phyloP scores from a whole-genome alignment of 768 basidiomycete species.

The Paxillus ammoniavirescens region DNA sequence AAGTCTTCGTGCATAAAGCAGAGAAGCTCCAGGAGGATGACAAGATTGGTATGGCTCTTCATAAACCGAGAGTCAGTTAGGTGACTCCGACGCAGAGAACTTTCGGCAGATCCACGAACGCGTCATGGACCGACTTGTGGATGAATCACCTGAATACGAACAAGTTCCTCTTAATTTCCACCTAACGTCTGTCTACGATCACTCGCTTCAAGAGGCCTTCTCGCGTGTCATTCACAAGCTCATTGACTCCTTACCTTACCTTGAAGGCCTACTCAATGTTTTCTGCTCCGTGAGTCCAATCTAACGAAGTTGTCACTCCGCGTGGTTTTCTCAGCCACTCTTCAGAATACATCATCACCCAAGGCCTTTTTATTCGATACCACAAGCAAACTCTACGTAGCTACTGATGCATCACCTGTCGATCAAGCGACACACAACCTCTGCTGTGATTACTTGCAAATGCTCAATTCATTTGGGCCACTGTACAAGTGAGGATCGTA shows the following conservation, averaged over 20 bases:
- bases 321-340: background rate
- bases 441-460: conserved; percentile 88
- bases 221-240: conserved; percentile 87
- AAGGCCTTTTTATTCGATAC: conserved; percentile 95
- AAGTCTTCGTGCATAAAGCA: conserved; percentile 95
- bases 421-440: conserved; percentile 86
- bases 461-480: conserved; percentile 81
- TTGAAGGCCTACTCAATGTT: conserved; percentile 85
- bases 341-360: conserved; percentile 84
- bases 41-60: conserved; percentile 63
- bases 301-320: background rate
- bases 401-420: conserved; percentile 90
- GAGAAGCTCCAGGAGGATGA: conserved; percentile 91
- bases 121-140: conserved; percentile 77
- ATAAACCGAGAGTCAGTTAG: background rate
- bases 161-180: conserved; percentile 82
- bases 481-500: conserved; percentile 67
- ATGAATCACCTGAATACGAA: conserved; percentile 73
- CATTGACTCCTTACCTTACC: conserved; percentile 77
- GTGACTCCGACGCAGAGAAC: conserved; percentile 58
- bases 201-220: conserved; percentile 89
- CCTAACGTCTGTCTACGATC: conserved; percentile 91
- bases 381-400: conserved; percentile 82
- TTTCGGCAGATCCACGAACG: conserved; percentile 89
- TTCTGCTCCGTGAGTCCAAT: conserved; percentile 64